Evolutionary conservation across 2,329 filamentous ascomycete species (phyloP).

Genomic region (Decorospora gaudefroyi): DNA sequence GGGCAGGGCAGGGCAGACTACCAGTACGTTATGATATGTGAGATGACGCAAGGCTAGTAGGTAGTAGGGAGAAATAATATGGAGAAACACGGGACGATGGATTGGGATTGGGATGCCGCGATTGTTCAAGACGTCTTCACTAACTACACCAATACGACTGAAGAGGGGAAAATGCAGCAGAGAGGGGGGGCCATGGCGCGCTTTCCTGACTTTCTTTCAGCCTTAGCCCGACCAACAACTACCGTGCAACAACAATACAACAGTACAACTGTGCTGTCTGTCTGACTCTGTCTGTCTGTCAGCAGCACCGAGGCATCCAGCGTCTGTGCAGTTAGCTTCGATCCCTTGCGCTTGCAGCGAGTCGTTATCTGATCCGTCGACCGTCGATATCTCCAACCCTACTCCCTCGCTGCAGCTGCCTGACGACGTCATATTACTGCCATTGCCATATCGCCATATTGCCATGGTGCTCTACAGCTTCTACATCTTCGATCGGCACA

Average conservation of each 20-base stretch:
- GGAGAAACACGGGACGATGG: slow-evolving; percentile 14
- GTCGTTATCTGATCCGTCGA: no score
- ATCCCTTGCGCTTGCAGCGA: slow-evolving; percentile 4
- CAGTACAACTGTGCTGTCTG: no score
- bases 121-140: slow-evolving; percentile 10
- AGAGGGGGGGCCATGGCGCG: no score
- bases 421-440: no score
- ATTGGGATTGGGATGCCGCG: slow-evolving; percentile 11
- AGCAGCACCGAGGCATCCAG: no score
- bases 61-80: slow-evolving; percentile 23
- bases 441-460: no score
- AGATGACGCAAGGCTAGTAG: slow-evolving; percentile 12
- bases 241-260: neutral
- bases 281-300: no score
- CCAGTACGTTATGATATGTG: slow-evolving; percentile 6
- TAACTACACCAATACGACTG: neutral
- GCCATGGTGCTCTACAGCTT: slow-evolving; percentile 99
- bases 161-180: slow-evolving; percentile 6
- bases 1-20: slow-evolving; percentile 6
- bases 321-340: no score
- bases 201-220: slow-evolving; percentile 17
- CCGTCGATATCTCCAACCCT: slow-evolving; percentile 5
- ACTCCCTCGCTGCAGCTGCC: neutral
- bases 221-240: slow-evolving; percentile 12
- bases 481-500: slow-evolving; percentile 98